Conservation (phyloP, 495 filamentous ascomycete genomes). For the Evernia prunastri region DNA sequence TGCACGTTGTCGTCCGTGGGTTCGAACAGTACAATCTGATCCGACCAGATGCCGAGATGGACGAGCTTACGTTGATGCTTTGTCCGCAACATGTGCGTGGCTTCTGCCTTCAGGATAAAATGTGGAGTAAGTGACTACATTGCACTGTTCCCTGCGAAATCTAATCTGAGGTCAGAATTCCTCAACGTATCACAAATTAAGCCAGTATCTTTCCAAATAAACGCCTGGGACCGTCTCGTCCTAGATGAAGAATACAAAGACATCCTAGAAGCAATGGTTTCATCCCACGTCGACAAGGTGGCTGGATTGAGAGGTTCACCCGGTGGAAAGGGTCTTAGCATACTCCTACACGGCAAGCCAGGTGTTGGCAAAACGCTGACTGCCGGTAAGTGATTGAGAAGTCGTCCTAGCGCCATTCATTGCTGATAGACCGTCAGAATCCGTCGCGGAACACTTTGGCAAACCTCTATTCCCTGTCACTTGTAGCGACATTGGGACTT, state of each 20-base stretch:
- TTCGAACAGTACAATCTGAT: conserved; percentile 20
- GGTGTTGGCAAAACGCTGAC: conserved; percentile 29
- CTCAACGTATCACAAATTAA: conserved; percentile 22
- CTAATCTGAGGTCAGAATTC: conserved; percentile 10
- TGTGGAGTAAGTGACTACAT: conserved; percentile 22
- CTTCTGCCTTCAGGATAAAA: conserved; percentile 24
- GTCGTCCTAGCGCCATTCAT: not conserved
- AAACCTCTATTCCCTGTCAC: conserved; percentile 27
- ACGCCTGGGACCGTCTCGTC: conserved; percentile 51
- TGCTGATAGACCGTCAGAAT: conserved; percentile 16
- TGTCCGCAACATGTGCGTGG: conserved; percentile 25
- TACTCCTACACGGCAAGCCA: conserved; percentile 25
- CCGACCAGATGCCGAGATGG: conserved; percentile 11
- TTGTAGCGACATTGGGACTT: conserved; percentile 24
- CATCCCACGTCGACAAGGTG: conserved; percentile 22
- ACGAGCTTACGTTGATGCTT: conserved; percentile 20
- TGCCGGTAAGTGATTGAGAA: not conserved
- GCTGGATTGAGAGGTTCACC: conserved; percentile 21
- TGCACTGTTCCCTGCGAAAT: not conserved
- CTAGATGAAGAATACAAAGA: conserved; percentile 47
- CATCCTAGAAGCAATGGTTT: conserved; percentile 40
- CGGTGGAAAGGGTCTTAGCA: conserved; percentile 23
- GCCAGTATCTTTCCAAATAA: conserved; percentile 24
- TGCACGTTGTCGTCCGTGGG: conserved; percentile 8
- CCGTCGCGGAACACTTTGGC: conserved; percentile 23